phyloP scores from a whole-genome alignment of 2,329 filamentous ascomycete species.

The Cercospora nicotianae region DNA sequence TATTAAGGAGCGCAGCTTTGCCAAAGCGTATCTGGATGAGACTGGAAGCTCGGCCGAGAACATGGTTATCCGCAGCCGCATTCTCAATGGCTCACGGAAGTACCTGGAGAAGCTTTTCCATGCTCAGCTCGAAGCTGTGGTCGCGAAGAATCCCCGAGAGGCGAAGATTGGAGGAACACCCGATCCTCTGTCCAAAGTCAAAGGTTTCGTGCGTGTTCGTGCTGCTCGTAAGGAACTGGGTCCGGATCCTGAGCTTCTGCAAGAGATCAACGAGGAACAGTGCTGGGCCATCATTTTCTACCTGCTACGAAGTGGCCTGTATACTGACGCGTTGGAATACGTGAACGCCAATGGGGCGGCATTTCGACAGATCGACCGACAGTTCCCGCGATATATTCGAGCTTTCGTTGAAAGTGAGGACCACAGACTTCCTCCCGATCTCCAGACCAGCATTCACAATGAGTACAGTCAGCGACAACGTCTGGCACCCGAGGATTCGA shows the following conservation, averaged over 20 bases:
- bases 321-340: conserved; percentile 81
- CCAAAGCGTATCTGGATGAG: conserved; percentile 74
- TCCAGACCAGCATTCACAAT: conserved; percentile 84
- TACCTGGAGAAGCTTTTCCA: conserved; percentile 83
- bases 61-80: conserved; percentile 70
- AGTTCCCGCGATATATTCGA: conserved; percentile 83
- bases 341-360: conserved; percentile 75
- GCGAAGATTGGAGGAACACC: conserved; percentile 88
- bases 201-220: conserved; percentile 84
- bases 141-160: conserved; percentile 81
- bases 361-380: conserved; percentile 87
- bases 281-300: conserved; percentile 96
- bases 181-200: conserved; percentile 84
- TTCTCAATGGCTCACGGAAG: conserved; percentile 73
- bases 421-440: conserved; percentile 70
- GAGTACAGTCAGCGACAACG: conserved; percentile 84
- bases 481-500: conserved; percentile 79
- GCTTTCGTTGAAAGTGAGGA: conserved; percentile 77
- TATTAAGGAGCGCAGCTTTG: conserved; percentile 73
- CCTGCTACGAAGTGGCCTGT: conserved; percentile 78
- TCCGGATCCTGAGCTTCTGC: conserved; percentile 69
- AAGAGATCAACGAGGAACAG: conserved; percentile 73
- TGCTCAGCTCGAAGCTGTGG: conserved; percentile 70
- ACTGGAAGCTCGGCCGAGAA: conserved; percentile 63
- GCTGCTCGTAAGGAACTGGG: conserved; percentile 79